These are phyloP conservation scores for Akanthomyces lecanii DNA, from an alignment of 2,329 filamentous ascomycete genomes.

Conservation along the genomic window DNA sequence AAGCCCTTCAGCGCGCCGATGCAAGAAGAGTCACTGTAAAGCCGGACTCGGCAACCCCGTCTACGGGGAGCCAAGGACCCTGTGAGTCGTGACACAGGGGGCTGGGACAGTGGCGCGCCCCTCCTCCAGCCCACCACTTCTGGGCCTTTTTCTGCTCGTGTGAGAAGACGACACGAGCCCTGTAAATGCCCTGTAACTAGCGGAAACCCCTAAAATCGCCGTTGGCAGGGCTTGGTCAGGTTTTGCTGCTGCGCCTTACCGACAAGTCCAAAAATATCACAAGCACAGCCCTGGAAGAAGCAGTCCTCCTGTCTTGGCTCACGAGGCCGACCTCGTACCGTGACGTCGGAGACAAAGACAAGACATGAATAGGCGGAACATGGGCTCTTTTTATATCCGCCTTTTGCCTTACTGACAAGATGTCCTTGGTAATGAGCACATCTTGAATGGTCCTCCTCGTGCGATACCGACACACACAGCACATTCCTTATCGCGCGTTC, in stretches of 20 bases:
- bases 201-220: too few species aligned
- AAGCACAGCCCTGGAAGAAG: neutral
- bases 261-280: slow-evolving; percentile 2
- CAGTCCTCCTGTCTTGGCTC: neutral
- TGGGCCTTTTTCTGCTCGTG: neutral
- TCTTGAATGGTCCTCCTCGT: neutral
- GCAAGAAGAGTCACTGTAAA: neutral
- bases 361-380: neutral
- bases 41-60: slow-evolving; percentile 2
- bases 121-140: neutral
- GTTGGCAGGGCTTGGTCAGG: neutral
- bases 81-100: neutral
- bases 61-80: neutral
- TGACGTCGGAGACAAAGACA: neutral
- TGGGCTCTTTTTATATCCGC: neutral
- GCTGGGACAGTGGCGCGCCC: neutral
- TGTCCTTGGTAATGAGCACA: neutral
- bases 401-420: neutral
- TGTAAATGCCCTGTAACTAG: neutral
- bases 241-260: neutral
- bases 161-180: neutral
- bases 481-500: neutral
- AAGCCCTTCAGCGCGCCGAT: neutral
- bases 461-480: too few species aligned
- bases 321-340: slow-evolving; percentile 2